Evolutionary conservation across 2,329 filamentous ascomycete species (phyloP), one percentile per base, ranked within the genome.

Genomic region (Myriosclerotinia scirpicola): DNA sequence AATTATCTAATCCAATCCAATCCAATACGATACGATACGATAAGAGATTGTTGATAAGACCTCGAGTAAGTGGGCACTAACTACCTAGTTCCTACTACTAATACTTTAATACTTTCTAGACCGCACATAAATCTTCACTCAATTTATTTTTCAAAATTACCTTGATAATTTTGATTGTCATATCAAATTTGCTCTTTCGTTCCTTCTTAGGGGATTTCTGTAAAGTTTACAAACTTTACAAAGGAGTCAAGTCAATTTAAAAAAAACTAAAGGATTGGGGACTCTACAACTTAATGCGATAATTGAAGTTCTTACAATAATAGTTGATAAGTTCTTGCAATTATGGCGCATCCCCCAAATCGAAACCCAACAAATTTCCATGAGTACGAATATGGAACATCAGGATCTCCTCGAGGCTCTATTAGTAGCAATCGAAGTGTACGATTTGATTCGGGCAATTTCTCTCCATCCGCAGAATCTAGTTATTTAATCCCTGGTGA

Each of bases 331-430:
- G 26, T 17, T 22, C 42, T 46, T 36, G 44, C 38, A 12, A 36
- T 46, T n/a, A 65, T 65, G 63, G 54, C 63, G 14, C 52, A n/a
- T n/a, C 63, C 63, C 26, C n/a, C 58, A 5, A 61, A 40, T 52
- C 58, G 58, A 48, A 76, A 74, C 60, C 75, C 75, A 20, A 71
- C 67, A 9, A 75, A 69, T 50, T 77, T 72, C 68, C 72, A 76
- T 54, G 75, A 77, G 42, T 77, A 77, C 63, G 73, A 76, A 55
- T 75, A 76, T 71, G 75, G 75, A 0, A 74, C 74, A 44, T 65
- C 63, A 38, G 44, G 34, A 14, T 71, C 73, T 11, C 71, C 72
- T 52, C 68, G 74, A 70, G 66, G 72, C 38, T 76, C 75, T 54
- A 66, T 76, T 4, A 75, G 74, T 50, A 71, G 69, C 15, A 50